phyloP scores from a whole-genome alignment of 2,329 filamentous ascomycete genomes.

The Aspergillus flavus region DNA sequence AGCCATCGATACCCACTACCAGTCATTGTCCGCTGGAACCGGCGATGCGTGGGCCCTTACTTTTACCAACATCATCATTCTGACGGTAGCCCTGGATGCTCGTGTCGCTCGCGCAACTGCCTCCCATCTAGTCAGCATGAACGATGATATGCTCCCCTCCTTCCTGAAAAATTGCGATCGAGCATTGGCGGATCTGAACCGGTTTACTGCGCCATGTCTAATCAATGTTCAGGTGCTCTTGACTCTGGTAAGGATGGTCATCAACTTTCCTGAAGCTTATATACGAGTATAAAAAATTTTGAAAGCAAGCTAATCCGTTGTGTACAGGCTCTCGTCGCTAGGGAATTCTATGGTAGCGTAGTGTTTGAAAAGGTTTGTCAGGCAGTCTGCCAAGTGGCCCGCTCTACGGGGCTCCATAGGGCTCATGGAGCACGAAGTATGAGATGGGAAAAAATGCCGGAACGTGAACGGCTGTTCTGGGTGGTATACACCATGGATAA shows the following conservation, averaged over 20 bases:
- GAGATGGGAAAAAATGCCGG: neutral
- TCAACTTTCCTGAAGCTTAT: neutral
- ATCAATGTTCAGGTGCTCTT: neutral
- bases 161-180: conserved; percentile 2
- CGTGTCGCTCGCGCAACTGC: neutral
- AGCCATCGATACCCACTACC: neutral
- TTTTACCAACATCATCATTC: neutral
- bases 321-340: neutral
- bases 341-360: neutral
- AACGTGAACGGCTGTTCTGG: neutral
- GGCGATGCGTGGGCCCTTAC: neutral
- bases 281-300: neutral
- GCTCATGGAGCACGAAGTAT: neutral
- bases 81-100: neutral
- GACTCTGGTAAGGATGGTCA: neutral
- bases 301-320: neutral
- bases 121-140: neutral
- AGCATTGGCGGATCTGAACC: neutral
- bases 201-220: neutral
- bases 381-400: neutral
- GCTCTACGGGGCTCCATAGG: neutral
- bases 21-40: neutral
- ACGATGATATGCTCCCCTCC: neutral
- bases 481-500: neutral
- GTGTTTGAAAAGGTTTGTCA: neutral